phyloP scores from a whole-genome alignment of 139 green algal genomes.

The Micromonas pusilla region DNA sequence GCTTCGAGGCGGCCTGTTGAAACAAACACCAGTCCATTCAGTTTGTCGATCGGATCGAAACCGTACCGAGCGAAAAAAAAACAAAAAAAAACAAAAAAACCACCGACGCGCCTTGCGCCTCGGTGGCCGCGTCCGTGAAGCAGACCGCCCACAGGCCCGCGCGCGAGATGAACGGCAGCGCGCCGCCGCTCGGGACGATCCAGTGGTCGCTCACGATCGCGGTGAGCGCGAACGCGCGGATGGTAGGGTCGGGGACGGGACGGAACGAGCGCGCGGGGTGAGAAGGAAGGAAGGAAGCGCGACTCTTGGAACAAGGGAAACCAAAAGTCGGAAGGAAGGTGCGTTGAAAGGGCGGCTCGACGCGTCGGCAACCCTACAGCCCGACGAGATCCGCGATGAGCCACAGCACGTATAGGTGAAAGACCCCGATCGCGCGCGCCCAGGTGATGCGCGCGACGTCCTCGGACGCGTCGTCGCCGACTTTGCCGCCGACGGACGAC shows the following conservation, averaged over 20 bases:
- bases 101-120: no score
- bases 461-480: not conserved
- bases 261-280: no score
- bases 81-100: no score
- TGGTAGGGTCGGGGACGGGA: not conserved
- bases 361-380: not conserved
- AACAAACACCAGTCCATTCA: no score
- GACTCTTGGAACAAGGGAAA: no score
- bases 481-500: not conserved
- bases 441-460: not conserved
- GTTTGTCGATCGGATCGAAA: no score
- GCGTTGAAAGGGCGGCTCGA: no score
- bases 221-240: not conserved
- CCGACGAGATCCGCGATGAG: not conserved
- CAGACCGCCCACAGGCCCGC: not conserved
- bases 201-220: not conserved
- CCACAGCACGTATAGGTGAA: not conserved
- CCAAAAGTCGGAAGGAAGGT: no score
- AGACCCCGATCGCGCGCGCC: not conserved
- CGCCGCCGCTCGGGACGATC: not conserved
- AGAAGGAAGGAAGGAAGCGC: no score
- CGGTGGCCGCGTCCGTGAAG: not conserved
- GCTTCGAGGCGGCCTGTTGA: not conserved
- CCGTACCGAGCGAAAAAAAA: no score
- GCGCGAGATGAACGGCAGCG: not conserved